Evolutionary conservation across 371 early-diverging fungal species (phyloP), one percentile per base, ranked within the genome.

Genomic region (Coemansia sp.): DNA sequence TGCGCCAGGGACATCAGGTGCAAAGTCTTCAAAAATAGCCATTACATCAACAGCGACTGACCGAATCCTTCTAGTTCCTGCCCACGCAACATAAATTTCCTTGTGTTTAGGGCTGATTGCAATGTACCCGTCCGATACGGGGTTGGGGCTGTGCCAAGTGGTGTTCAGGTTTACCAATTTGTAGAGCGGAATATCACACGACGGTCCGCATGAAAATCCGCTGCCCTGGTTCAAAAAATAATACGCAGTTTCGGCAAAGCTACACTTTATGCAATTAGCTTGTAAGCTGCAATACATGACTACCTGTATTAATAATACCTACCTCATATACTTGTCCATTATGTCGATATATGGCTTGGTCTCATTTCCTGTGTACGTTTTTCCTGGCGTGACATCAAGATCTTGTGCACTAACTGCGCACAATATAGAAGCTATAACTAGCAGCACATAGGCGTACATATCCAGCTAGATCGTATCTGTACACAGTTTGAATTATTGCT

Each of bases 301-400:
- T 32, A n/a, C 1, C 12, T n/a, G 12, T 23, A 8, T 24, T n/a
- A 52, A 23, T 19, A 52, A 19, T 4, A n/a, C 67, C 54, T 67
- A 65, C 76, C 76, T 76, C 73, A 76, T 76, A 53, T 76, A 76
- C 40, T 76, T 76, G 53, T 72, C 52, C 73, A 76, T 76, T 2
- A 61, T 65, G 7, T 40, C 46, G 0, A 65, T 44, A 54, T 73
- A 65, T 2, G 69, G 65, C 69, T 68, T 46, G 12, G 74, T 57
- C 21, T 65, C 68, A 8, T 61, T 64, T 5, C 73, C 77, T 2
- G 49, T 24, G 39, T 76, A 76, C n/a, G 69, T 76, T 21, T 69
- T 64, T 19, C 77, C 77, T 0, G 74, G 74, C 15, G 48, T 44
- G 21, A 76, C 64, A 15, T 73, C 41, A 9, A 73, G 74, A 17